Percentiles rank a stretch among this genome's conserved stretches.
These are phyloP conservation scores for Trichoderma asperelloides DNA, from an alignment of 495 filamentous ascomycete genomes.

Conservation along the genomic window DNA sequence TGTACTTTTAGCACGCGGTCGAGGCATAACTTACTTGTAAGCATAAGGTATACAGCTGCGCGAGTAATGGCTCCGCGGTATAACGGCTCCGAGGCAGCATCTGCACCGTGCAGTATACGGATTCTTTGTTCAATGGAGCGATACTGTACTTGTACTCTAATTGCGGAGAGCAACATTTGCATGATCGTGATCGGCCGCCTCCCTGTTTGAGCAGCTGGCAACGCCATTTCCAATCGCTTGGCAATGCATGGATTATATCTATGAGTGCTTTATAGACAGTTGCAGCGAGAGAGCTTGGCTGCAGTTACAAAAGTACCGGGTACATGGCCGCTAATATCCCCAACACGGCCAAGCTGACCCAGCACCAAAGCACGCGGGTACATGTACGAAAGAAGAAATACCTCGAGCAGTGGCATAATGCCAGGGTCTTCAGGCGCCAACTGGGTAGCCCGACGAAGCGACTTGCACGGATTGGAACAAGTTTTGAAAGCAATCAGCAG, in stretches of 20 bases:
- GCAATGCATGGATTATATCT: not conserved
- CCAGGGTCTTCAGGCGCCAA: slow-evolving; percentile 4
- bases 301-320: not conserved
- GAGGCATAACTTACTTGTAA: not conserved
- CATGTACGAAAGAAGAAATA: no score
- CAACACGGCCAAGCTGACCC: not conserved
- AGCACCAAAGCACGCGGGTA: no score
- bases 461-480: not conserved
- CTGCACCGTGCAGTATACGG: not conserved
- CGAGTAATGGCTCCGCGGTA: not conserved
- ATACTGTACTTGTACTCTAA: not conserved
- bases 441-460: not conserved
- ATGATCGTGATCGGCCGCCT: not conserved
- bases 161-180: not conserved
- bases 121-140: not conserved
- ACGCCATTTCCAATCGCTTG: not conserved
- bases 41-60: not conserved
- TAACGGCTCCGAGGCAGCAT: no score
- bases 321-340: not conserved
- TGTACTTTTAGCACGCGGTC: no score
- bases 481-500: not conserved
- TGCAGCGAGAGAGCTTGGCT: not conserved
- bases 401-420: not conserved
- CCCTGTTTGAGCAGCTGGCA: not conserved
- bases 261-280: not conserved